Evolutionary conservation across 768 basidiomycete species (phyloP), one percentile per base, ranked within the genome.

Genomic region (Sistotremastrum niveocremeum): DNA sequence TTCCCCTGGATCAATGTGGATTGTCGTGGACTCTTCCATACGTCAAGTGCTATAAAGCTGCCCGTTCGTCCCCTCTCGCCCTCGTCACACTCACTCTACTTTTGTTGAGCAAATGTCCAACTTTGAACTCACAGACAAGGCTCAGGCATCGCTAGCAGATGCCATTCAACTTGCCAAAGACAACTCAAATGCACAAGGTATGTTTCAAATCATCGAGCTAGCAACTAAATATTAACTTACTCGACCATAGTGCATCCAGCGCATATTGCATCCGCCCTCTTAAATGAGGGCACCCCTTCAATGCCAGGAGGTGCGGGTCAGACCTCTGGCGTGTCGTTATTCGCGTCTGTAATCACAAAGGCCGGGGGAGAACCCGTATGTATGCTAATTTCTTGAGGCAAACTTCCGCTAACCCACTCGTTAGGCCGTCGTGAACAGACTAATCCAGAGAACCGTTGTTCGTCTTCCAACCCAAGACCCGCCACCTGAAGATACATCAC

Each of bases 111-210:
- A 54, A 77, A 74, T 72, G 51, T 66, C 70, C 49, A 76, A 76
- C 63, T 65, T 84, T 51, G 83, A 93, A 53, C 84, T 91, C 55
- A 94, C 90, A 31, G 86, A 93, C 62, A 88, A 84, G 60, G 74
- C 89, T 8, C 72, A 76, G 56, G 72, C 81, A 54, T 70, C 80
- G 30, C 56, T 93, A 45, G 63, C 76, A 46, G 76, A 76, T 42
- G 81, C 89, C 2, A 61, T 87, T 45, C 85, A 88, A 55, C 71
- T 83, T 38, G 87, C 89, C 7, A 87, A 78, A 57, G 87, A 93
- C 62, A 77, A 88, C 58, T 72, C 84, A 11, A 79, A 89, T 56
- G 79, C 78, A 0, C 83, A 90, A 73, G 75, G 85, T 82, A 62
- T 54, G 63, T 62, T 9, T 3, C 28, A 33, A 34, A 20, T n/a